Conservation (phyloP, 2,329 filamentous ascomycete genomes). For the Grosmannia serpens region DNA sequence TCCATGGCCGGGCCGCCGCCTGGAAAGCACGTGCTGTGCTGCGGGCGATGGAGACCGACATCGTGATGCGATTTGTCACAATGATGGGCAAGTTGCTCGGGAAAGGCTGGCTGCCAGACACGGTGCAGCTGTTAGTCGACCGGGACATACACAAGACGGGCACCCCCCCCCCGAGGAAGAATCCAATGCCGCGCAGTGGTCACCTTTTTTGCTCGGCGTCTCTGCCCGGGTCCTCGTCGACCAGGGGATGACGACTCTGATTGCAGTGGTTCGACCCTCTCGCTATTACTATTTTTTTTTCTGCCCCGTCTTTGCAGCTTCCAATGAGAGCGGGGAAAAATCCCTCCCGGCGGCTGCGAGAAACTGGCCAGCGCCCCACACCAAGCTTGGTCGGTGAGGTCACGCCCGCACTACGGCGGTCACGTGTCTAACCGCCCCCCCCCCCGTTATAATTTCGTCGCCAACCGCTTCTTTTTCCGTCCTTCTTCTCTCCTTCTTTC, state of each 20-base stretch:
- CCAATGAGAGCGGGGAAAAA: neutral
- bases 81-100: neutral
- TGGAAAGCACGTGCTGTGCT: constrained; percentile 37
- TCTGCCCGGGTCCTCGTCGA: neutral
- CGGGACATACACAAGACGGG: neutral
- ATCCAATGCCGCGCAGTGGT: neutral
- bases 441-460: constrained; percentile 1
- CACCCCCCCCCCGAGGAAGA: neutral
- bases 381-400: neutral
- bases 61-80: constrained; percentile 12
- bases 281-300: neutral
- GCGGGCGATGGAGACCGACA: constrained; percentile 37
- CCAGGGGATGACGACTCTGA: neutral
- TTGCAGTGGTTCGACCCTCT: neutral
- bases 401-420: neutral
- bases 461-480: constrained; percentile 8
- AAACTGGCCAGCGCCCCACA: neutral
- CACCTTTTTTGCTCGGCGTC: neutral
- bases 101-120: neutral
- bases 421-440: neutral
- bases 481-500: constrained; percentile 28
- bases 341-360: too few relatives aligned
- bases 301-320: too few relatives aligned
- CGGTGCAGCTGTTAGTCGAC: neutral
- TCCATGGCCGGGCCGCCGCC: constrained; percentile 22